These are phyloP conservation scores for Termitomyces sp. DNA, from an alignment of 768 basidiomycete genomes.

Conservation along the genomic window DNA sequence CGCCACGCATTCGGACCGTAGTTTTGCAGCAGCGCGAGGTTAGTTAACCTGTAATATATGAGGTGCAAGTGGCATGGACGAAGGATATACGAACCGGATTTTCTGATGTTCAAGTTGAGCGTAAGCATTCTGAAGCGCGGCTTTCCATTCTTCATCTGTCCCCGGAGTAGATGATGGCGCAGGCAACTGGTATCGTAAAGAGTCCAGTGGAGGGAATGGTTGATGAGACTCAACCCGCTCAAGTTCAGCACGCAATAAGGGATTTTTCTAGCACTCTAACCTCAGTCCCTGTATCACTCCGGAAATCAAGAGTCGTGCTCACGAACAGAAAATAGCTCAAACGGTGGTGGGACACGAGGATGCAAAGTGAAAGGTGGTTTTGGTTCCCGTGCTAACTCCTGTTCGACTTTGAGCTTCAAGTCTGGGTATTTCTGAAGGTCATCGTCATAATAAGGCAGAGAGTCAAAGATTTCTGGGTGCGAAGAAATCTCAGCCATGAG, in stretches of 20 bases:
- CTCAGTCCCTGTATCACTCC: slow-evolving; percentile 4
- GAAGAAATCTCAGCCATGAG: slow-evolving; percentile 21
- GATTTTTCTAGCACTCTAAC: slow-evolving; percentile 47
- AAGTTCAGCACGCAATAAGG: slow-evolving; percentile 69
- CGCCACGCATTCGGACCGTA: slow-evolving; percentile 92
- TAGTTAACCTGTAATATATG: slow-evolving; percentile 59
- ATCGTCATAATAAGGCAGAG: slow-evolving; percentile 93
- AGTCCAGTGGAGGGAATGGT: slow-evolving; percentile 66
- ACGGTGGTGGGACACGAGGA: slow-evolving; percentile 64
- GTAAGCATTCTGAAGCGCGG: slow-evolving; percentile 70
- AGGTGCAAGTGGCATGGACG: background rate
- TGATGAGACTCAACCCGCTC: slow-evolving; percentile 69
- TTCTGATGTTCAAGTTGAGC: slow-evolving; percentile 85
- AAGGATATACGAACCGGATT: slow-evolving; percentile 50
- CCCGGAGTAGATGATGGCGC: slow-evolving; percentile 58
- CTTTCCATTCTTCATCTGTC: slow-evolving; percentile 74
- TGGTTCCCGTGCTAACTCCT: slow-evolving; percentile 70
- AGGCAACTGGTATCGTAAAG: slow-evolving; percentile 70
- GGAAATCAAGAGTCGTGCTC: slow-evolving; percentile 21
- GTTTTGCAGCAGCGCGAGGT: slow-evolving; percentile 75
- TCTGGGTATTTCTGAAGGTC: slow-evolving; percentile 76
- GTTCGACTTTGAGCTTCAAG: slow-evolving; percentile 72
- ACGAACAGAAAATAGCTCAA: slow-evolving; percentile 70
- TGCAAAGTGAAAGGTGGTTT: slow-evolving; percentile 60
- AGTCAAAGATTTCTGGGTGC: slow-evolving; percentile 60